Conservation (phyloP, 73 alveolate species). For the Symbiodinium pilosum region DNA sequence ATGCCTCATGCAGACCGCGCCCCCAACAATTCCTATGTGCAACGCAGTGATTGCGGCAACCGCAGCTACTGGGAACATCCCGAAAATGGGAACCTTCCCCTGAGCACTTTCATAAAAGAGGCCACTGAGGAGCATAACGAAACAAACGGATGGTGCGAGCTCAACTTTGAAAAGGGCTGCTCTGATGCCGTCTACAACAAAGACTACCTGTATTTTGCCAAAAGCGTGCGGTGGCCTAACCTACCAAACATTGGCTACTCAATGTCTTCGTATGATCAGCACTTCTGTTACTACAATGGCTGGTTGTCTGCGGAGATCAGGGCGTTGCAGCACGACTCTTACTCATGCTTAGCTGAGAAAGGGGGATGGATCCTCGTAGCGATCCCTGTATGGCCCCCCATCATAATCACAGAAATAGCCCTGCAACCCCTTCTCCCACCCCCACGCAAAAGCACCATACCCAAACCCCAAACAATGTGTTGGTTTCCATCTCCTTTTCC, state of each 20-base stretch:
- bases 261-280: neutral
- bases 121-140: neutral
- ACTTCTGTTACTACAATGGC: constrained; percentile 33
- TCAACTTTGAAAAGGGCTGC: constrained; percentile 12
- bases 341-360: neutral
- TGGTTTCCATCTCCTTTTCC: too few species aligned
- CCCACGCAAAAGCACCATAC: neutral
- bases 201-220: constrained; percentile 20
- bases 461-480: neutral
- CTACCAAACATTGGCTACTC: too few species aligned
- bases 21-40: neutral
- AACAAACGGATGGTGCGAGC: constrained; percentile 1
- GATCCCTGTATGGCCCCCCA: neutral
- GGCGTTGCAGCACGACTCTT: constrained; percentile 59
- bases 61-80: constrained; percentile 36
- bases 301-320: constrained; percentile 27
- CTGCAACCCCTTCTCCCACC: neutral
- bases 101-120: neutral
- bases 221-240: neutral
- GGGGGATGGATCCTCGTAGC: neutral
- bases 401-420: neutral
- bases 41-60: constrained; percentile 49
- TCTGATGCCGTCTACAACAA: constrained; percentile 62
- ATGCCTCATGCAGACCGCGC: constrained; percentile 28
- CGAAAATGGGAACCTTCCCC: neutral